Conservation (phyloP, 2,329 filamentous ascomycete genomes). For the Stylonectria norvegica region DNA sequence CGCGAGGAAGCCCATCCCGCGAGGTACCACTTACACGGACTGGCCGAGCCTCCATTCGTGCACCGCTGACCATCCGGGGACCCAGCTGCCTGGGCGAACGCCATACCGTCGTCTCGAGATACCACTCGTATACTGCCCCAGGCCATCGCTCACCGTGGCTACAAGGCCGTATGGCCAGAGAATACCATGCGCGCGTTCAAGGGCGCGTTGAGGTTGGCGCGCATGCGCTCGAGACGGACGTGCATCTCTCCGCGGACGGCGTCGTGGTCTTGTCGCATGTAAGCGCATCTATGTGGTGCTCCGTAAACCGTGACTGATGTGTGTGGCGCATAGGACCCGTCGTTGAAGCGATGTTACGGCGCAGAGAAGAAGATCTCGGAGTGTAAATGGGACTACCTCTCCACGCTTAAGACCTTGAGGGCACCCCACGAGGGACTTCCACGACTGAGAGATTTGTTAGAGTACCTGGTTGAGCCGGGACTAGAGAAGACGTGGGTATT, state of each 20-base stretch:
- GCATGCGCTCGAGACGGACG: slow-evolving; percentile 82
- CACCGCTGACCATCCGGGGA: not conserved
- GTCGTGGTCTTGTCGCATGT: slow-evolving; percentile 84
- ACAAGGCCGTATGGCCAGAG: slow-evolving; percentile 75
- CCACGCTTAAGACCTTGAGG: slow-evolving; percentile 62
- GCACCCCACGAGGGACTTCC: slow-evolving; percentile 71
- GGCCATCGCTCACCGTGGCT: slow-evolving; percentile 75
- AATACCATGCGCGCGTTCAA: slow-evolving; percentile 80
- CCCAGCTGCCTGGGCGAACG: slow-evolving; percentile 33
- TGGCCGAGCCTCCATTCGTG: not conserved
- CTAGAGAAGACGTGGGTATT: slow-evolving; percentile 72
- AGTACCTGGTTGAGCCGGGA: slow-evolving; percentile 63
- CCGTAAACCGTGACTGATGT: not conserved
- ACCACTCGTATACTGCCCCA: slow-evolving; percentile 52
- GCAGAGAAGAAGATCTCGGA: slow-evolving; percentile 68
- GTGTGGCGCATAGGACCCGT: slow-evolving; percentile 57
- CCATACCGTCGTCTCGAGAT: slow-evolving; percentile 28
- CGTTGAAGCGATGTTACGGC: slow-evolving; percentile 78
- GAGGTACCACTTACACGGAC: slow-evolving; percentile 2
- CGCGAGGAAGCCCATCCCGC: not conserved
- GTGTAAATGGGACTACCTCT: slow-evolving; percentile 71
- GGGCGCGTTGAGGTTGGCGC: slow-evolving; percentile 71
- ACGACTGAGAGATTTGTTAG: slow-evolving; percentile 68
- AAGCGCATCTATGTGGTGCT: slow-evolving; percentile 25
- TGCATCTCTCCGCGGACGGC: slow-evolving; percentile 78